Conservation (phyloP, 371 early-diverging fungal species). For the Lichtheimia ornata region DNA sequence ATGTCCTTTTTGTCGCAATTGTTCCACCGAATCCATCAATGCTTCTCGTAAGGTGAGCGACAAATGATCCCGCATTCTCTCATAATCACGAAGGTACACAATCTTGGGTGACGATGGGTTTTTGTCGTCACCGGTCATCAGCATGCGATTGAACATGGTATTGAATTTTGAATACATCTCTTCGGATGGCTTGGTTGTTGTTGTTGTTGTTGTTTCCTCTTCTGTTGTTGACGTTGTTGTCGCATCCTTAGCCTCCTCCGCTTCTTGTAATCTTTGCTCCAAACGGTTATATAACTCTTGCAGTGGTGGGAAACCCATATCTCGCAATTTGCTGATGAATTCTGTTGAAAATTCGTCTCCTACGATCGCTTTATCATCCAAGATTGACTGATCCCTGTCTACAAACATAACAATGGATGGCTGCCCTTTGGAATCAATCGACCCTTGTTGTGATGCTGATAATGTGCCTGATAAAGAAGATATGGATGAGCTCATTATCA, state of each 20-base stretch:
- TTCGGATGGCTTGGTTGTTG: neutral
- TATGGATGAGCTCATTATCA: neutral
- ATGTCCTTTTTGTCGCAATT: constrained; percentile 48
- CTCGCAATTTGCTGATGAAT: no score
- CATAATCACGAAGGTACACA: constrained; percentile 51
- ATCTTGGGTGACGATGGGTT: constrained; percentile 28
- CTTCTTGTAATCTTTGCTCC: no score
- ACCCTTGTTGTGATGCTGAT: no score
- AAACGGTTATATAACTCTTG: no score
- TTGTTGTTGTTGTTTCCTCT: constrained; percentile 1
- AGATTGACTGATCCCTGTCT: no score
- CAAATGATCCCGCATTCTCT: constrained; percentile 44
- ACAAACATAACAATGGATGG: no score
- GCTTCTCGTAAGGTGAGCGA: constrained; percentile 35
- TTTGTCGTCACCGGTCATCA: neutral
- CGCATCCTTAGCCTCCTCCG: neutral
- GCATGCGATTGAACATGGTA: neutral
- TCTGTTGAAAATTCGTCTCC: no score
- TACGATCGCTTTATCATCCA: no score
- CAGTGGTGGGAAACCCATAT: no score
- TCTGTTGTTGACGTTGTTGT: constrained; percentile 1
- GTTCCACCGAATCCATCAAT: constrained; percentile 40
- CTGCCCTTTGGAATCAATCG: no score
- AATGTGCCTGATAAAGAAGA: no score
- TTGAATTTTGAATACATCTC: neutral